Base-by-base conservation (phyloP, 805 yeast genomes). In the Metschnikowia lunata region DNA sequence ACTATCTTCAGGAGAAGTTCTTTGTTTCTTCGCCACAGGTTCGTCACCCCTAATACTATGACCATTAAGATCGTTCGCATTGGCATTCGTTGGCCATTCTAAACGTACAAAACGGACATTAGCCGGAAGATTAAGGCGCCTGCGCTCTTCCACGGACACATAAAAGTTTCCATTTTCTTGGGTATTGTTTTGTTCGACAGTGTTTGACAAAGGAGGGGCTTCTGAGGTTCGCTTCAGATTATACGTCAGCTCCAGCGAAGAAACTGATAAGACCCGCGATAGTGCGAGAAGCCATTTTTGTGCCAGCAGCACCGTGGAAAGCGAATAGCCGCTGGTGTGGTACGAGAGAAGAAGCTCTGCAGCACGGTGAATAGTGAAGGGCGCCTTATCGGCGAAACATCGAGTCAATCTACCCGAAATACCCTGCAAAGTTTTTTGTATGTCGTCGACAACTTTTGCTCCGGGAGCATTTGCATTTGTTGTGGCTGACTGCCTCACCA, bases 361-460 rank as follows among this genome's bases (percentile, higher is more conserved):
- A 14, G 51, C 45, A 23, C 57, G 47, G 27, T 40, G 50, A n/a
- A 53, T 30, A 3, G 57, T 53, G 37, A 49, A 53, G 7, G 57
- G 57, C 9, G 57, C 54, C 6, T 43, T 42, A 45, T 55, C 55
- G 13, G 44, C 36, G 31, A 69, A 55, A 38, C 64, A 63, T 28
- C 62, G 67, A 26, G 51, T 45, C 45, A 69, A 64, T 37, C 35
- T 43, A 10, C 32, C 31, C 28, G 31, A 30, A 31, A 50, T 42
- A 23, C 31, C 41, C n/a, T 31, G 42, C 28, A 48, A 30, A 5
- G 47, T 38, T 8, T 10, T 14, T 33, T 28, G 23, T 7, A 50
- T 40, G 12, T 43, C 49, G 34, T 39, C 48, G 26, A 44, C 36
- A 4, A 39, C 26, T 8, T 15, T n/a, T 3, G 42, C 33, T 9